phyloP scores from a whole-genome alignment of 108 stramenopile species.

The Stephanodiscus minutulus region DNA sequence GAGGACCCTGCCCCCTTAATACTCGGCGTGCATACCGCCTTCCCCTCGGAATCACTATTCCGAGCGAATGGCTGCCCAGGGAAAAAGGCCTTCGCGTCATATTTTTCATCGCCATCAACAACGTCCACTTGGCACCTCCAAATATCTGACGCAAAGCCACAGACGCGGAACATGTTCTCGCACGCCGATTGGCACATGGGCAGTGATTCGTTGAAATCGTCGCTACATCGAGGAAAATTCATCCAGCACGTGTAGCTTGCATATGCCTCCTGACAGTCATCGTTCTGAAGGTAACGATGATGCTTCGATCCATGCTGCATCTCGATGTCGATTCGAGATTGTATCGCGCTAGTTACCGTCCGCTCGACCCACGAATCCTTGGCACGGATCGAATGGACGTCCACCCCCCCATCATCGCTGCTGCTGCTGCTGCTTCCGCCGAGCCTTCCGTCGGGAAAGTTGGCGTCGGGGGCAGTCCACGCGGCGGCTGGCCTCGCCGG shows the following conservation, averaged over 20 bases:
- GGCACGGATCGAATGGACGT: conserved; percentile 14
- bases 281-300: conserved; percentile 32
- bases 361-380: conserved; percentile 47
- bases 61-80: conserved; percentile 44
- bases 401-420: conserved; percentile 9
- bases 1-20: conserved; percentile 29
- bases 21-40: conserved; percentile 46
- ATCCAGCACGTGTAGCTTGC: conserved; percentile 39
- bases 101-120: conserved; percentile 32
- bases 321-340: conserved; percentile 34
- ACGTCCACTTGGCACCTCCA: conserved; percentile 36
- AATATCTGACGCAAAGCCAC: conserved; percentile 34
- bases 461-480: conserved; percentile 24
- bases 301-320: conserved; percentile 19
- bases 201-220: conserved; percentile 37
- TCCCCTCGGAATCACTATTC: conserved; percentile 30
- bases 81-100: conserved; percentile 25
- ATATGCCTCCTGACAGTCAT: conserved; percentile 48
- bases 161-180: conserved; percentile 45
- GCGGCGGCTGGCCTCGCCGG: conserved; percentile 15
- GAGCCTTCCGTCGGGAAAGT: conserved; percentile 34
- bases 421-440: too few relatives aligned
- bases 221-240: conserved; percentile 48
- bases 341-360: conserved; percentile 20
- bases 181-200: conserved; percentile 48